Conservation (phyloP, 2,329 filamentous ascomycete species). For the Atkinsonella texensis region DNA sequence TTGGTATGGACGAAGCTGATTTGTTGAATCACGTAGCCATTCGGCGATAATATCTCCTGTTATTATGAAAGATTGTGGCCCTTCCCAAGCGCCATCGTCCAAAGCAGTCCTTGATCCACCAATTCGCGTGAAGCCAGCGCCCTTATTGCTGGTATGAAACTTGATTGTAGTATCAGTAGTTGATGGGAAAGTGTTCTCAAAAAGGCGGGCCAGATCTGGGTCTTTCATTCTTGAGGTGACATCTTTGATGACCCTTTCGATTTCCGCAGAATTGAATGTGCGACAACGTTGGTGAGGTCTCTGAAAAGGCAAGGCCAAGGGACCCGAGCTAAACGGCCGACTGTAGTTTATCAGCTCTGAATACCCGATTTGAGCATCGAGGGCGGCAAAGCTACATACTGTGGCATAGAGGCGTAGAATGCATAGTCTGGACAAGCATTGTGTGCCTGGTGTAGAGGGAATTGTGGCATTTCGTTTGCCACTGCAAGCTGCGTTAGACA, state of each 20-base stretch:
- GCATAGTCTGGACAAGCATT: conserved; percentile 29
- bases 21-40: conserved; percentile 86
- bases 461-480: background rate
- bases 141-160: conserved; percentile 62
- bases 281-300: conserved; percentile 70
- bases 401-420: conserved; percentile 24
- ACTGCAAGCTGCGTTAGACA: background rate
- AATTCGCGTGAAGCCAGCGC: conserved; percentile 24
- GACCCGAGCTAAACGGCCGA: conserved; percentile 66
- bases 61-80: conserved; percentile 83
- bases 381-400: conserved; percentile 19
- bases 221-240: conserved; percentile 71
- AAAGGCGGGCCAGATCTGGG: conserved; percentile 78
- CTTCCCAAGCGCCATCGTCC: conserved; percentile 60
- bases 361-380: background rate
- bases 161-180: conserved; percentile 73
- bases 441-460: conserved; percentile 13
- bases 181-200: conserved; percentile 91
- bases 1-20: conserved; percentile 88
- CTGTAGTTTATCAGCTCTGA: conserved; percentile 29
- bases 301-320: conserved; percentile 72
- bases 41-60: conserved; percentile 89
- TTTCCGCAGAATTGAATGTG: conserved; percentile 75
- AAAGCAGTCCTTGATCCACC: conserved; percentile 16
- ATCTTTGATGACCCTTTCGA: conserved; percentile 79